Evolutionary conservation across 169 alveolate genomes (phyloP).

Genomic region (Eimeria zaria): DNA sequence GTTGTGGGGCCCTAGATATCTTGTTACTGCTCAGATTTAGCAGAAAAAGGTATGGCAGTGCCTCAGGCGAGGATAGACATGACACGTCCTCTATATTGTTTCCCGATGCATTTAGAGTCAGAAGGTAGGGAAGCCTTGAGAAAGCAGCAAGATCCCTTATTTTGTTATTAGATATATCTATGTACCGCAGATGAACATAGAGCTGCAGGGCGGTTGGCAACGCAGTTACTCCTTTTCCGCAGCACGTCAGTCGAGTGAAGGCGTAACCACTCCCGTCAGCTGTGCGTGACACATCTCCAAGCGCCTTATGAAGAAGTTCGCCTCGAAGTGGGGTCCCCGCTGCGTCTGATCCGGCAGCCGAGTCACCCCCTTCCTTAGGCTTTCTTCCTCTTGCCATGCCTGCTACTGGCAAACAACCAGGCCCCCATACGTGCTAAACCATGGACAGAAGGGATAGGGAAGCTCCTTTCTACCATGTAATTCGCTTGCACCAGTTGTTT

Average conservation of each 20-base stretch:
- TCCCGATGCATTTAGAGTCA: slow-evolving; percentile 76
- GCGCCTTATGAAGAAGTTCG: slow-evolving; percentile 75
- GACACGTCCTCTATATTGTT: slow-evolving; percentile 76
- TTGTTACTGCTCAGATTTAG: slow-evolving; percentile 73
- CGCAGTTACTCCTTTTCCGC: slow-evolving; percentile 69
- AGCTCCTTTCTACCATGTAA: background rate
- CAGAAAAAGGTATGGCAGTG: slow-evolving; percentile 77
- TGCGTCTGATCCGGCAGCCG: slow-evolving; percentile 28
- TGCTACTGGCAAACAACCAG: background rate
- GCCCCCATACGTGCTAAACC: background rate
- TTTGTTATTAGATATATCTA: slow-evolving; percentile 80
- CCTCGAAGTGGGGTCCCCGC: slow-evolving; percentile 56
- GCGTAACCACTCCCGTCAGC: slow-evolving; percentile 86
- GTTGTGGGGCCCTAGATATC: slow-evolving; percentile 34
- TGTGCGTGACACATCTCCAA: slow-evolving; percentile 80
- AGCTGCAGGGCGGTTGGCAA: slow-evolving; percentile 61
- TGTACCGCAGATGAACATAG: slow-evolving; percentile 80
- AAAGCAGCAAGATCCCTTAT: slow-evolving; percentile 62
- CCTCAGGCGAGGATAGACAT: slow-evolving; percentile 47
- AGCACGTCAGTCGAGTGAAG: slow-evolving; percentile 71
- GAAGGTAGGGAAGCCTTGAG: slow-evolving; percentile 78
- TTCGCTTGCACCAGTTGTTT: background rate
- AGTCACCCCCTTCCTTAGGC: slow-evolving; percentile 62
- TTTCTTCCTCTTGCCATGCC: slow-evolving; percentile 76
- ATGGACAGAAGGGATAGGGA: background rate